Conservation (phyloP, 805 yeast species). For the Myxozyma mucilagina region DNA sequence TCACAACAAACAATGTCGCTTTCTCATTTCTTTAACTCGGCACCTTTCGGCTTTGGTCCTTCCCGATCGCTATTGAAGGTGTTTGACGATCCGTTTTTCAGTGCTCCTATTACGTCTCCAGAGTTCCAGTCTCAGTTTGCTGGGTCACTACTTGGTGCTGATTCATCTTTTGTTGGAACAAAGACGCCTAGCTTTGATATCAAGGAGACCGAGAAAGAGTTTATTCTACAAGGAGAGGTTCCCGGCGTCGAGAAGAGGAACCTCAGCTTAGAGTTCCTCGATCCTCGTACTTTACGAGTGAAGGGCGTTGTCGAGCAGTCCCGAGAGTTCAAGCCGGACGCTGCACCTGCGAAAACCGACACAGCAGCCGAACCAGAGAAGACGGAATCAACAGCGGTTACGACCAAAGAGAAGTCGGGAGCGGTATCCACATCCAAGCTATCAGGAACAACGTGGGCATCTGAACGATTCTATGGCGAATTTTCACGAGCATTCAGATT, state of each 20-base stretch:
- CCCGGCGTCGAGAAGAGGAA: conserved; percentile 30
- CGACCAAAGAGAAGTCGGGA: not conserved
- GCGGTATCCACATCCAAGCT: conserved; percentile 3
- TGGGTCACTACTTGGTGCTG: too few relatives aligned
- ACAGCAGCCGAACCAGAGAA: not conserved
- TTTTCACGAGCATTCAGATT: conserved; percentile 29
- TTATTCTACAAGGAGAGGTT: conserved; percentile 28
- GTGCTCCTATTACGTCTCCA: too few relatives aligned
- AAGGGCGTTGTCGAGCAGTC: conserved; percentile 24
- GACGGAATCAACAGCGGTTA: not conserved
- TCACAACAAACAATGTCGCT: too few relatives aligned
- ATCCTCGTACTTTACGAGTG: conserved; percentile 24
- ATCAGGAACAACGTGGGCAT: conserved; percentile 28
- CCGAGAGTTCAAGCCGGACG: conserved; percentile 14
- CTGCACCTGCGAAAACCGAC: not conserved
- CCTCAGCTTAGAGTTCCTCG: conserved; percentile 24
- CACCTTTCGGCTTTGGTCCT: too few relatives aligned
- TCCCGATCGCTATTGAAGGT: too few relatives aligned
- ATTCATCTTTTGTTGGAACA: too few relatives aligned
- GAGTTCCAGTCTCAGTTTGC: too few relatives aligned
- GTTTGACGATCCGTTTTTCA: too few relatives aligned
- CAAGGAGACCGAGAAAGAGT: conserved; percentile 27
- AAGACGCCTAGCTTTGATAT: conserved; percentile 29
- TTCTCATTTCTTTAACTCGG: too few relatives aligned
- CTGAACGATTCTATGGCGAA: conserved; percentile 26